Conservation (phyloP, 75 land plant species). For the Isoetes taiwanensis region DNA sequence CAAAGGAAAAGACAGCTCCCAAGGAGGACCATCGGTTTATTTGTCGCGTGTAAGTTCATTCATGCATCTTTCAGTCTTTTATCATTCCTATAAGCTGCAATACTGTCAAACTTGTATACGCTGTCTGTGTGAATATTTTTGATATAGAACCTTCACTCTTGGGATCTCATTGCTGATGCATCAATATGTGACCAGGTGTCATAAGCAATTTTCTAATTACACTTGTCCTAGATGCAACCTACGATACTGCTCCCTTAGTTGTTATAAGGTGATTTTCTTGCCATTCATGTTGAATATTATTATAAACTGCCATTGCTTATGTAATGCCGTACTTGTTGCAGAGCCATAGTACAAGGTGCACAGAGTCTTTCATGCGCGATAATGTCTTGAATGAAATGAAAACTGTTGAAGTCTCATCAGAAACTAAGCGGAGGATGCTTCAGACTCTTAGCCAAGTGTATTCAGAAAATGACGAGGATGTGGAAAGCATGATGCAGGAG, state of each 20-base stretch:
- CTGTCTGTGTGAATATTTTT: too few species aligned
- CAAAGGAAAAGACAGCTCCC: too few species aligned
- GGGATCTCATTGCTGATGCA: too few species aligned
- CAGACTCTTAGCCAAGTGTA: constrained; percentile 50
- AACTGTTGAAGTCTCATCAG: constrained; percentile 27
- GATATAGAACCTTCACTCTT: too few species aligned
- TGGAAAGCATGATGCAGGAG: constrained; percentile 18
- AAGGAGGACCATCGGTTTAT: too few species aligned
- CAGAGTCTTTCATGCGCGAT: constrained; percentile 79
- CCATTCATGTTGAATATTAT: too few species aligned
- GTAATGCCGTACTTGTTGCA: constrained; percentile 15
- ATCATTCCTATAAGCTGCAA: too few species aligned
- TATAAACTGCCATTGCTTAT: not conserved
- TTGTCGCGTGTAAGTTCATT: too few species aligned
- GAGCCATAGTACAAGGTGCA: constrained; percentile 73
- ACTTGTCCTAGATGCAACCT: constrained; percentile 84
- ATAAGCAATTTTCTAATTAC: constrained; percentile 73
- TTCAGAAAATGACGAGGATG: constrained; percentile 23
- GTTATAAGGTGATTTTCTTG: constrained; percentile 74
- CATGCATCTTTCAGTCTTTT: too few species aligned
- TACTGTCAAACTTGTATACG: too few species aligned
- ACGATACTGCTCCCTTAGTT: constrained; percentile 77
- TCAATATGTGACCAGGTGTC: constrained; percentile 53
- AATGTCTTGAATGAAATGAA: constrained; percentile 64
- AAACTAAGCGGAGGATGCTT: constrained; percentile 46